Percentiles rank a stretch among this genome's conserved stretches.
Conservation (phyloP, 495 filamentous ascomycete species). For the Podospora pseudopauciseta region DNA sequence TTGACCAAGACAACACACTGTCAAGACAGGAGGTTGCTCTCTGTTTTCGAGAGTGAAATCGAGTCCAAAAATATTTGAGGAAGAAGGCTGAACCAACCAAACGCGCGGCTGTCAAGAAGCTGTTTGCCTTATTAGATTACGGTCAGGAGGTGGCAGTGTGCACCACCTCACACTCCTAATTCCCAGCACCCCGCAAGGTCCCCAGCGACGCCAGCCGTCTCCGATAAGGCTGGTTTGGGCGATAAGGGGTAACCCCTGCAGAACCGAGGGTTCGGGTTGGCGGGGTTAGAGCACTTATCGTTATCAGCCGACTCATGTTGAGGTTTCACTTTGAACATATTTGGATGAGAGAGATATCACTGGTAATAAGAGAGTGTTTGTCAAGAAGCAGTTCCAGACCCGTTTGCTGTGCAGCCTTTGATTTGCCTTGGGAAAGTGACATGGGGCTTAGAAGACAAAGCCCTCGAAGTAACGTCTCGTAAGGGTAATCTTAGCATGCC, state of each 20-base stretch:
- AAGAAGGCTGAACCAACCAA: not conserved
- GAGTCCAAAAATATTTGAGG: not conserved
- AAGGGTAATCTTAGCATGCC: not conserved
- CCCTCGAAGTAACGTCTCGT: not conserved
- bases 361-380: not conserved
- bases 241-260: not conserved
- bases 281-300: not conserved
- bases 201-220: not conserved
- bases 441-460: not conserved
- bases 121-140: not conserved
- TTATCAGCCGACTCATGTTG: not conserved
- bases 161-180: not conserved
- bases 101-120: not conserved
- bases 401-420: not conserved
- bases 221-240: not conserved
- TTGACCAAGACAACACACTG: not conserved
- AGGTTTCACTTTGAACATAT: not conserved
- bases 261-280: not conserved
- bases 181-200: constrained; percentile 1
- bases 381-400: not conserved
- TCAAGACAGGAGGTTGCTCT: not conserved
- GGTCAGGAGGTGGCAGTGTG: constrained; percentile 8
- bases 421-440: not conserved
- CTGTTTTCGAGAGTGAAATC: not conserved
- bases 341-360: not conserved